These are phyloP conservation scores for Aureococcus anophagefferens DNA, from an alignment of 108 stramenopile genomes.

Conservation along the genomic window DNA sequence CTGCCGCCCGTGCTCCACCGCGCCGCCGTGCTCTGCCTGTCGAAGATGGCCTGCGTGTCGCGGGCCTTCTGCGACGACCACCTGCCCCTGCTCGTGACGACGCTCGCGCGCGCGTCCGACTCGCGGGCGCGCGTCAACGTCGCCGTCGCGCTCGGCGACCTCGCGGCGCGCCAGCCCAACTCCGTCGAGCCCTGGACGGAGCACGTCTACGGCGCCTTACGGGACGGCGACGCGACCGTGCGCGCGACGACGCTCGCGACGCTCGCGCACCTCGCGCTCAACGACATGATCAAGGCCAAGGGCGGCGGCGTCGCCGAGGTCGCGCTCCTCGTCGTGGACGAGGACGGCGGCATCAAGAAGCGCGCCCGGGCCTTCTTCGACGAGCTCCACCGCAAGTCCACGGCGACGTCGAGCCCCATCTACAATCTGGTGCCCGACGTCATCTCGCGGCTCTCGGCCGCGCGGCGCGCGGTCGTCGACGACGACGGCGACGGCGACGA, in stretches of 20 bases:
- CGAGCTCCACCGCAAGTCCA: slow-evolving; percentile 56
- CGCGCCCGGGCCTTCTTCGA: slow-evolving; percentile 85
- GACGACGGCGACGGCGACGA: slow-evolving; percentile 12
- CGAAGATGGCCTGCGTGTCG: slow-evolving; percentile 88
- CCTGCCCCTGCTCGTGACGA: slow-evolving; percentile 81
- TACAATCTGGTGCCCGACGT: slow-evolving; percentile 98
- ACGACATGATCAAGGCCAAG: slow-evolving; percentile 98
- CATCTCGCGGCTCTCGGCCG: slow-evolving; percentile 68
- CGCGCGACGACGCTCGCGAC: slow-evolving; percentile 88
- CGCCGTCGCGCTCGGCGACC: slow-evolving; percentile 88
- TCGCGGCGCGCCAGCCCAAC: slow-evolving; percentile 95
- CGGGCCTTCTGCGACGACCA: slow-evolving; percentile 76
- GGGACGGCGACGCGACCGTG: slow-evolving; percentile 75
- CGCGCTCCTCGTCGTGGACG: slow-evolving; percentile 75
- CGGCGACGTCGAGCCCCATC: slow-evolving; percentile 83
- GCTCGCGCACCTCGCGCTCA: slow-evolving; percentile 88
- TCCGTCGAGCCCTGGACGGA: slow-evolving; percentile 93
- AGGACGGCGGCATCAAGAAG: slow-evolving; percentile 69
- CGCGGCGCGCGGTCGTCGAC: background rate
- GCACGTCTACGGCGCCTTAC: slow-evolving; percentile 78
- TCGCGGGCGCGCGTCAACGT: slow-evolving; percentile 78
- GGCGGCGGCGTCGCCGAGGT: slow-evolving; percentile 84
- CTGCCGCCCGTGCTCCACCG: slow-evolving; percentile 57
- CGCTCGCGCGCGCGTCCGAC: slow-evolving; percentile 68
- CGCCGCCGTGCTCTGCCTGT: slow-evolving; percentile 71